These are phyloP conservation scores for Astrothelium subdiscretum DNA, from an alignment of 495 filamentous ascomycete species.

Conservation along the genomic window DNA sequence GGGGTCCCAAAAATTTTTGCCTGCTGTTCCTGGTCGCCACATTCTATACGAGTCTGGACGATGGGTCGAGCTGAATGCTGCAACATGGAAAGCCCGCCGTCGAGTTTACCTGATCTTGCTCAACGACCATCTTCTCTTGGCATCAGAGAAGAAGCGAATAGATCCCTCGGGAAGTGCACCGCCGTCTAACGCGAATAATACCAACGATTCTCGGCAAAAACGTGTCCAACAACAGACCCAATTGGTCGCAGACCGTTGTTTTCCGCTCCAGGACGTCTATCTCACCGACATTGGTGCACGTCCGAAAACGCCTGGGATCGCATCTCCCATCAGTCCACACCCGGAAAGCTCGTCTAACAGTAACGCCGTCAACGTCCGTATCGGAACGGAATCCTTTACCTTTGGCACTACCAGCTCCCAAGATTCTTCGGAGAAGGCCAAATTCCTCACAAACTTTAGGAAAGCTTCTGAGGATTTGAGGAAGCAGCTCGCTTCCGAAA, in stretches of 20 bases:
- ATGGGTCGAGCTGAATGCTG: constrained; percentile 94
- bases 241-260: constrained; percentile 85
- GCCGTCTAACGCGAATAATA: constrained; percentile 7
- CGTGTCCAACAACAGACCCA: constrained; percentile 41
- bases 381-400: constrained; percentile 84
- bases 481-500: constrained; percentile 68
- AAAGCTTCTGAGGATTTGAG: constrained; percentile 87
- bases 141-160: constrained; percentile 78
- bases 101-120: constrained; percentile 81
- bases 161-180: constrained; percentile 52
- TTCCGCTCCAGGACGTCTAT: constrained; percentile 87
- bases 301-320: not conserved
- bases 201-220: constrained; percentile 17
- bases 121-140: constrained; percentile 89
- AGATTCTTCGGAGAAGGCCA: constrained; percentile 60
- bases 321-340: not conserved
- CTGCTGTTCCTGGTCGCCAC: constrained; percentile 80
- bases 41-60: constrained; percentile 78
- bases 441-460: constrained; percentile 74
- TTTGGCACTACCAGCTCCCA: constrained; percentile 60
- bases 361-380: constrained; percentile 83
- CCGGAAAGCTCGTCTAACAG: constrained; percentile 35
- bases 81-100: constrained; percentile 82
- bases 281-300: constrained; percentile 59
- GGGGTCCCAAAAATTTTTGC: constrained; percentile 91